These are phyloP conservation scores for Sugiyamaella boreocaroliniensis DNA, from an alignment of 805 yeast species.

Conservation along the genomic window DNA sequence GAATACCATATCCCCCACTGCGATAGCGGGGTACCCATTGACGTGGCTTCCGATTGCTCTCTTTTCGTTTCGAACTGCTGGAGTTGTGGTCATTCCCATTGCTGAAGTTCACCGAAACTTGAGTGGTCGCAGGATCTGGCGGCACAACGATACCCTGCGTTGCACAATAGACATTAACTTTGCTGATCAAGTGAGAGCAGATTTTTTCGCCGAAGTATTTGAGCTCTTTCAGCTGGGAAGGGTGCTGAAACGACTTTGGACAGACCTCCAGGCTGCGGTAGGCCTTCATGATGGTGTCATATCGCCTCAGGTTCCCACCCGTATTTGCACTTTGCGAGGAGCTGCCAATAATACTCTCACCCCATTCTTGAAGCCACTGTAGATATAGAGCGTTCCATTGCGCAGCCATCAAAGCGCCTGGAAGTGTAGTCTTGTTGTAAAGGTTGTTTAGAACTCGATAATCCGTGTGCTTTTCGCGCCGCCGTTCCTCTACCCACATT, in stretches of 20 bases:
- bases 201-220: constrained; percentile 70
- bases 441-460: background rate
- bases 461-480: background rate
- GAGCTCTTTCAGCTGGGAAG: constrained; percentile 52
- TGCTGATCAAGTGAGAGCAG: constrained; percentile 42
- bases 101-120: constrained; percentile 5
- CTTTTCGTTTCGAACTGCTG: constrained; percentile 11
- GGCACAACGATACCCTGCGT: constrained; percentile 47
- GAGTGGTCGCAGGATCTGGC: constrained; percentile 15
- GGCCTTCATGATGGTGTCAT: constrained; percentile 49
- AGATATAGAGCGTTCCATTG: constrained; percentile 24
- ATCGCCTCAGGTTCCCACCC: background rate
- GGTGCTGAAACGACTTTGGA: constrained; percentile 43
- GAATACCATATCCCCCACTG: constrained; percentile 80
- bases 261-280: constrained; percentile 42
- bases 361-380: constrained; percentile 25
- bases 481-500: background rate
- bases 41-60: constrained; percentile 25
- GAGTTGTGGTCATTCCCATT: constrained; percentile 9
- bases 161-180: constrained; percentile 49
- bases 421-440: background rate
- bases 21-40: constrained; percentile 65
- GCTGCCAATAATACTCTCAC: constrained; percentile 14
- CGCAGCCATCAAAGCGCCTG: background rate
- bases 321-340: background rate